Evolutionary conservation across 495 filamentous ascomycete genomes (phyloP).

Genomic region (Xylaria castorea): DNA sequence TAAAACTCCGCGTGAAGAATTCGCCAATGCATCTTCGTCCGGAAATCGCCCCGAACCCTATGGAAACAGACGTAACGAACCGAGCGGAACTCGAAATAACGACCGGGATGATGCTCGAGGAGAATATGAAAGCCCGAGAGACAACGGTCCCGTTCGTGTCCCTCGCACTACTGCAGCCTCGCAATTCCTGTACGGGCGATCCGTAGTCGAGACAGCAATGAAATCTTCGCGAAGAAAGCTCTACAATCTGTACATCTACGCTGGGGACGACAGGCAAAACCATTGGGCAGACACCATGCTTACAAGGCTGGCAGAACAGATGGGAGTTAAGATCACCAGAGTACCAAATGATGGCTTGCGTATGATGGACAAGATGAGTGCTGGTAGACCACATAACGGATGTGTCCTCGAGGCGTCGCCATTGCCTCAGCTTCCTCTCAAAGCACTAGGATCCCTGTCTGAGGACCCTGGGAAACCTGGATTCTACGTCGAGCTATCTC

Average conservation of each 20-base stretch:
- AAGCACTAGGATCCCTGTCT: constrained; percentile 57
- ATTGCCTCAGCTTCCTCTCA: constrained; percentile 75
- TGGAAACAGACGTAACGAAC: not conserved
- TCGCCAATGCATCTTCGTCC: not conserved
- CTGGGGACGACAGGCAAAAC: constrained; percentile 55
- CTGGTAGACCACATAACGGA: constrained; percentile 87
- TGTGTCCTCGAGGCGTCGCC: constrained; percentile 88
- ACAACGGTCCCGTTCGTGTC: constrained; percentile 60
- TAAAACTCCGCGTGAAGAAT: not conserved
- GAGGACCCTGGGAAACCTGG: constrained; percentile 44
- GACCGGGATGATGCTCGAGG: not conserved
- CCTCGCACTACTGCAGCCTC: constrained; percentile 86
- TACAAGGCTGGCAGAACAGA: constrained; percentile 63
- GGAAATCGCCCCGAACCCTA: not conserved
- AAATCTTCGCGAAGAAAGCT: constrained; percentile 70
- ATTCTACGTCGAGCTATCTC: constrained; percentile 65
- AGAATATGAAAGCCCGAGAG: constrained; percentile 2
- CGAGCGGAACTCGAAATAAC: too few species aligned
- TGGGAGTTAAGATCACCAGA: constrained; percentile 59
- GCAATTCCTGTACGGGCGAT: constrained; percentile 87
- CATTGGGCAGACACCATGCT: constrained; percentile 52
- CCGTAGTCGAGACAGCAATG: constrained; percentile 82
- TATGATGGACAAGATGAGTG: constrained; percentile 82
- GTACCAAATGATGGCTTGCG: constrained; percentile 59
- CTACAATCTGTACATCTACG: constrained; percentile 84